Percentiles rank a stretch among this genome's conserved stretches.
These are phyloP conservation scores for Cylindrodendrum hubeiense DNA, from an alignment of 2,329 filamentous ascomycete genomes.

Conservation along the genomic window DNA sequence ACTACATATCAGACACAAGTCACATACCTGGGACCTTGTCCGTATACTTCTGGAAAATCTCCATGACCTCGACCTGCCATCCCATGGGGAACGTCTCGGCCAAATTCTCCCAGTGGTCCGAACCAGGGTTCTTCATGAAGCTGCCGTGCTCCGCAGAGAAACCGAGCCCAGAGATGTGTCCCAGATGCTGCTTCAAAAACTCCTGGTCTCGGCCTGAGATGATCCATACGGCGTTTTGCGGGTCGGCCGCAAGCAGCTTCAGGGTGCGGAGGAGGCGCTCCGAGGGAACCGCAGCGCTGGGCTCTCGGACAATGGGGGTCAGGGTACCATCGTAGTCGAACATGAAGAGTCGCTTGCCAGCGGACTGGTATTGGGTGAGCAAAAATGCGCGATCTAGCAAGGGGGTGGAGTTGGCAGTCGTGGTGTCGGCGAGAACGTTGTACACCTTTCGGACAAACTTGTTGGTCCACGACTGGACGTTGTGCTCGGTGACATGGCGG, in stretches of 20 bases:
- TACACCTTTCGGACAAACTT: conserved; percentile 84
- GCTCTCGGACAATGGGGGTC: conserved; percentile 94
- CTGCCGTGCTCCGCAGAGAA: conserved; percentile 97
- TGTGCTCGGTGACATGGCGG: conserved; percentile 86
- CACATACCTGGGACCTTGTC: conserved; percentile 82
- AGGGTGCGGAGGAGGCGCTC: conserved; percentile 85
- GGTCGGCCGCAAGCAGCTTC: conserved; percentile 82
- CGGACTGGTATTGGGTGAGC: conserved; percentile 78
- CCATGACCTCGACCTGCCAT: conserved; percentile 89
- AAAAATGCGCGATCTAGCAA: conserved; percentile 81
- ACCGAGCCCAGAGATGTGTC: conserved; percentile 90
- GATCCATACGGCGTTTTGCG: conserved; percentile 94
- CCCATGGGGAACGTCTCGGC: conserved; percentile 90
- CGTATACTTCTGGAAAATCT: conserved; percentile 89
- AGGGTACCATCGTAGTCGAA: conserved; percentile 99
- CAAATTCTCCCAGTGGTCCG: conserved; percentile 87
- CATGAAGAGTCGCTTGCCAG: conserved; percentile 90
- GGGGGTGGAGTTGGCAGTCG: conserved; percentile 82
- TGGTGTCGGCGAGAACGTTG: conserved; percentile 82
- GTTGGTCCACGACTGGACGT: conserved; percentile 87
- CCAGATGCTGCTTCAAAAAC: conserved; percentile 91
- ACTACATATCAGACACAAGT: not conserved
- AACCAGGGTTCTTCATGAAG: conserved; percentile 87
- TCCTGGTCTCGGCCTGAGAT: conserved; percentile 95
- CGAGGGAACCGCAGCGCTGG: conserved; percentile 88